Evolutionary conservation across 129 eudicot genomes (phyloP).

Genomic region (Lonicera japonica): DNA sequence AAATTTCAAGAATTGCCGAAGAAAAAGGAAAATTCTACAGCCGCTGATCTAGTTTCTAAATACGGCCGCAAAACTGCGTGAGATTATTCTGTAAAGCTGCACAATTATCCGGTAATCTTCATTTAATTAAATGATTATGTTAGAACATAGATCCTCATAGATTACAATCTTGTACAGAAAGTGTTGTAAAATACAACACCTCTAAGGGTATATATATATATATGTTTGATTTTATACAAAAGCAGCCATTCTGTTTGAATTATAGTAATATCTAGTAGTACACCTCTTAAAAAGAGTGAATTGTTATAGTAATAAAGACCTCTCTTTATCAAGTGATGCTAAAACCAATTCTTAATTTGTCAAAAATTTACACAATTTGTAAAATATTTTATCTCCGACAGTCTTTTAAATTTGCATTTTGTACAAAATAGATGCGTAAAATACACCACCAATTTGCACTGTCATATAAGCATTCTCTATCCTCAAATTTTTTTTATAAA

Average conservation of each 20-base stretch:
- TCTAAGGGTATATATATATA: not conserved
- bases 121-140: not conserved
- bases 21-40: constrained; percentile 29
- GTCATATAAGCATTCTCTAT: too few species aligned
- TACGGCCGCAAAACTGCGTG: not conserved
- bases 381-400: too few species aligned
- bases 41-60: constrained; percentile 40
- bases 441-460: too few species aligned
- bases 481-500: too few species aligned
- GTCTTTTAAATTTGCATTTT: too few species aligned
- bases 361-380: too few species aligned
- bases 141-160: not conserved
- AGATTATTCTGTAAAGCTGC: not conserved
- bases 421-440: too few species aligned
- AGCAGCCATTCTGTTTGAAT: not conserved
- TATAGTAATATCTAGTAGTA: too few species aligned
- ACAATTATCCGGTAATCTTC: not conserved
- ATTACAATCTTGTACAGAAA: not conserved
- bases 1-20: constrained; percentile 53
- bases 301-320: too few species aligned
- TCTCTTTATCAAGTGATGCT: too few species aligned
- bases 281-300: too few species aligned
- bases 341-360: too few species aligned
- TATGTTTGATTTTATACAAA: not conserved
- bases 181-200: not conserved